phyloP scores from a whole-genome alignment of 345 rosid species.

The Eucalyptus microcorys region DNA sequence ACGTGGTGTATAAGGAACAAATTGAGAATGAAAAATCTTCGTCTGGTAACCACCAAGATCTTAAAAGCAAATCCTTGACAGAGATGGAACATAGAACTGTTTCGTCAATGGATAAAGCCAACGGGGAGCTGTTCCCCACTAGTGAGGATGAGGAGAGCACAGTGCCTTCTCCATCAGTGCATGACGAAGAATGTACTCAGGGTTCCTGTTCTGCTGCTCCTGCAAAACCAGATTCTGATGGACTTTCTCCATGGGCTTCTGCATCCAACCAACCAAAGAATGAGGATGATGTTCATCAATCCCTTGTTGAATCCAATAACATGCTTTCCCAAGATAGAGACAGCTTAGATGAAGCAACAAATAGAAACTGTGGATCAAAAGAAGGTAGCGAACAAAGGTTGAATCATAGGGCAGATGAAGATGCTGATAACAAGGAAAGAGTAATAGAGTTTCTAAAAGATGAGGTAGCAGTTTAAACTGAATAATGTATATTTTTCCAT shows the following conservation, averaged over 20 bases:
- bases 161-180: slow-evolving; percentile 2
- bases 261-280: slow-evolving; percentile 9
- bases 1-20: slow-evolving; percentile 41
- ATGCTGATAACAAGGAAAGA: slow-evolving; percentile 13
- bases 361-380: neutral
- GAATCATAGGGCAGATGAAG: slow-evolving; percentile 7
- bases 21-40: neutral
- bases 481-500: neutral
- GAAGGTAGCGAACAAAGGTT: slow-evolving; percentile 11
- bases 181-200: slow-evolving; percentile 12
- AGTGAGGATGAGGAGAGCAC: slow-evolving; percentile 9
- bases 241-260: neutral
- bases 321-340: slow-evolving; percentile 6
- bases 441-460: slow-evolving; percentile 33
- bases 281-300: slow-evolving; percentile 10
- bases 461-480: slow-evolving; percentile 37
- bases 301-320: slow-evolving; percentile 3
- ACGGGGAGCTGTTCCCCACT: neutral
- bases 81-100: neutral
- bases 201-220: slow-evolving; percentile 2
- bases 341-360: slow-evolving; percentile 12
- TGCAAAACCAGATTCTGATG: slow-evolving; percentile 13
- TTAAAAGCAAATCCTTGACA: neutral
- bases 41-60: neutral
- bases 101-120: neutral